Evolutionary conservation across 1,284 basidiomycete species (phyloP).

Genomic region (Hemileia vastatrix): DNA sequence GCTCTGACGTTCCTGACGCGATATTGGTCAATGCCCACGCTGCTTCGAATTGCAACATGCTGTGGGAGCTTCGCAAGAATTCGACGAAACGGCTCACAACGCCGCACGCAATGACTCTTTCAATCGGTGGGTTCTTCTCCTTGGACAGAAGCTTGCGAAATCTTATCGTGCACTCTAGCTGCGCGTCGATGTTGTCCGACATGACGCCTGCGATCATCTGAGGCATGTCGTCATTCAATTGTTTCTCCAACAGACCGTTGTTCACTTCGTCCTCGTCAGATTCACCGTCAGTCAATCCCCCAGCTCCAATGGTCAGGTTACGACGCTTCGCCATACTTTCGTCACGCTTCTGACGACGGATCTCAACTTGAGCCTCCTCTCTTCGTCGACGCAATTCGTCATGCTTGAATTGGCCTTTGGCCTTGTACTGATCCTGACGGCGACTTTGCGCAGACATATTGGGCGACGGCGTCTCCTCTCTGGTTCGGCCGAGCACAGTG

Average conservation of each 20-base stretch:
- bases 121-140: slow-evolving; percentile 98
- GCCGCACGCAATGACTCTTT: slow-evolving; percentile 91
- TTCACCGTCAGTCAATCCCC: slow-evolving; percentile 52
- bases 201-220: slow-evolving; percentile 83
- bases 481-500: too few relatives aligned
- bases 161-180: slow-evolving; percentile 85
- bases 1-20: slow-evolving; percentile 94
- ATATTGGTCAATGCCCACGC: slow-evolving; percentile 99
- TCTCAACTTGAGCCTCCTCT: slow-evolving; percentile 44
- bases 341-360: slow-evolving; percentile 42
- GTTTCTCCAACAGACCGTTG: too few relatives aligned
- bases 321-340: slow-evolving; percentile 44
- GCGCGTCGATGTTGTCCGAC: slow-evolving; percentile 77
- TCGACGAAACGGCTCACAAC: slow-evolving; percentile 96
- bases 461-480: too few relatives aligned
- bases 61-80: slow-evolving; percentile 75
- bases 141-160: slow-evolving; percentile 97
- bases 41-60: slow-evolving; percentile 93
- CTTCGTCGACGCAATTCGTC: slow-evolving; percentile 42
- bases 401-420: slow-evolving; percentile 41
- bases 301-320: slow-evolving; percentile 26
- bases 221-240: slow-evolving; percentile 69
- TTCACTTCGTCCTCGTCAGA: too few relatives aligned
- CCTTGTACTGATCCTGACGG: slow-evolving; percentile 32
- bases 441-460: too few relatives aligned